Conservation (phyloP, 2,329 filamentous ascomycete genomes). For the Ciborinia camelliae region DNA sequence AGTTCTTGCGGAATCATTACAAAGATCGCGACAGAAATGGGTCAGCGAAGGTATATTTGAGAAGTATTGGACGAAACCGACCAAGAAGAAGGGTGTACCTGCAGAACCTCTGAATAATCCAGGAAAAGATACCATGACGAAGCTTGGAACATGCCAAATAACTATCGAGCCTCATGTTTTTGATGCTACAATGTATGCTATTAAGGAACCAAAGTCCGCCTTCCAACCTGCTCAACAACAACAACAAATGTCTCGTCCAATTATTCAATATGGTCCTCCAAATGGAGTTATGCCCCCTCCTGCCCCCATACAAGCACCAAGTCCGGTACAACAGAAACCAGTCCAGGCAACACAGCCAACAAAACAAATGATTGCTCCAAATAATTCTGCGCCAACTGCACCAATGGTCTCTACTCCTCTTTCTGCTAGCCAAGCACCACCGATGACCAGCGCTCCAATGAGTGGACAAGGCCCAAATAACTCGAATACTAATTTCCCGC, state of each 20-base stretch:
- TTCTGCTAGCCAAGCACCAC: neutral
- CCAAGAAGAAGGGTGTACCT: slow-evolving; percentile 62
- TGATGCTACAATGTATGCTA: slow-evolving; percentile 69
- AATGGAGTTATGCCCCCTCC: slow-evolving; percentile 59
- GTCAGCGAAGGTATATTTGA: slow-evolving; percentile 69
- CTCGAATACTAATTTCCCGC: slow-evolving; percentile 11
- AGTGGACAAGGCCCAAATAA: slow-evolving; percentile 1
- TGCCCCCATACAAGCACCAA: slow-evolving; percentile 41
- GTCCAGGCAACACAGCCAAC: slow-evolving; percentile 30
- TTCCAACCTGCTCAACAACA: slow-evolving; percentile 36
- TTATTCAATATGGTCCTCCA: slow-evolving; percentile 64
- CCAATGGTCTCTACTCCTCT: neutral
- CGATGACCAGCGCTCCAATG: neutral
- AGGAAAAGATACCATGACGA: slow-evolving; percentile 67
- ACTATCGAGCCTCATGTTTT: slow-evolving; percentile 78
- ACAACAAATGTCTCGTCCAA: slow-evolving; percentile 46
- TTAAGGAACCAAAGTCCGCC: slow-evolving; percentile 54
- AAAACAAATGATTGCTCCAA: slow-evolving; percentile 17
- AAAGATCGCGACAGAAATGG: slow-evolving; percentile 71
- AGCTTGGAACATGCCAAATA: slow-evolving; percentile 69
- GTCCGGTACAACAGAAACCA: slow-evolving; percentile 36
- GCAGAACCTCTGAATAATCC: slow-evolving; percentile 63
- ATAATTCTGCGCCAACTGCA: slow-evolving; percentile 18
- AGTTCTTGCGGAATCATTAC: slow-evolving; percentile 69
- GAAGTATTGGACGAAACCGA: slow-evolving; percentile 73